These are phyloP conservation scores for Aristolochia fimbriata DNA, from an alignment of 164 flowering plant species.

Conservation along the genomic window DNA sequence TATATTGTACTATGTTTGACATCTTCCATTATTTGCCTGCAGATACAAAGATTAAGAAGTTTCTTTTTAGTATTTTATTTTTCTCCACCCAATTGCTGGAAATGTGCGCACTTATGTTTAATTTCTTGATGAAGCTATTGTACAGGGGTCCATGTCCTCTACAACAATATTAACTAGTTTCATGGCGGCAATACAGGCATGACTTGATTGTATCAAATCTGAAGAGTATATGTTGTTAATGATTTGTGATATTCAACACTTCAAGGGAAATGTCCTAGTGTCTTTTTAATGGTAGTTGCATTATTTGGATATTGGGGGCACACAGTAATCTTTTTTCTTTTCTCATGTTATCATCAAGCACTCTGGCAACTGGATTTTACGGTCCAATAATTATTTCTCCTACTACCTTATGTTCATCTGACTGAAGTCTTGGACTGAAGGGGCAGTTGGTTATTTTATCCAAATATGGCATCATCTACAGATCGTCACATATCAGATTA, in stretches of 20 bases:
- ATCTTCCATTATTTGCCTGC: too few species aligned
- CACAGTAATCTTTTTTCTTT: not conserved
- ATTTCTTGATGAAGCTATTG: conserved; percentile 4
- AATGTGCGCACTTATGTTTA: too few species aligned
- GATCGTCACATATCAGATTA: conserved; percentile 22
- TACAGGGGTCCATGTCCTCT: too few species aligned
- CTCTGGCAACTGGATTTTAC: not conserved
- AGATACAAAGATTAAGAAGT: too few species aligned
- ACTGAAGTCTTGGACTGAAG: conserved; percentile 5
- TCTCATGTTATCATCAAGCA: not conserved
- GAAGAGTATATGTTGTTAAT: too few species aligned
- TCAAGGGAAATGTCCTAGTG: conserved; percentile 12
- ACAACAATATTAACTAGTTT: conserved; percentile 4
- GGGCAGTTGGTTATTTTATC: conserved; percentile 18
- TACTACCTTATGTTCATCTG: not conserved
- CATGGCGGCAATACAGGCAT: conserved; percentile 2
- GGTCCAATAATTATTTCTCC: not conserved
- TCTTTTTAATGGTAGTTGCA: conserved; percentile 3
- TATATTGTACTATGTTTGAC: too few species aligned
- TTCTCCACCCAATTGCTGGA: too few species aligned
- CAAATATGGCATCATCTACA: conserved; percentile 26
- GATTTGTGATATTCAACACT: conserved; percentile 7
- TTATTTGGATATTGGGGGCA: not conserved
- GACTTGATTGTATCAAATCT: conserved; percentile 6
- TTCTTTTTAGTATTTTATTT: too few species aligned